Base-by-base conservation (phyloP, 352 stramenopile genomes). In the Globisporangium parvum region DNA sequence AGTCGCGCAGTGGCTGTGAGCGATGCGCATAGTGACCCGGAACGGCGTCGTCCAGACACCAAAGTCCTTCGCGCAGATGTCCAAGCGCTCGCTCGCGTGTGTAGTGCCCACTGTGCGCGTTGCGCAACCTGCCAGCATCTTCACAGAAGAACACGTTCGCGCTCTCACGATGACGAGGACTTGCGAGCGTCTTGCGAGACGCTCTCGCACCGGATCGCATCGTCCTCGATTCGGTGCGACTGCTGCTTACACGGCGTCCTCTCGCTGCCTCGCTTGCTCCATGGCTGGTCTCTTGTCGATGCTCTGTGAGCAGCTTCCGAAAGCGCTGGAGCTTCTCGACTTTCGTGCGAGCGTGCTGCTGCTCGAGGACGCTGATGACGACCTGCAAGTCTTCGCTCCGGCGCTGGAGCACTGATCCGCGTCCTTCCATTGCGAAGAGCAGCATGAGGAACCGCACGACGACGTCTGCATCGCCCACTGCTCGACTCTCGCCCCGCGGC, bases 381-480 rank as follows among this genome's bases (percentile, higher is more conserved):
- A 80, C 67, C 23, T 74, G 61, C 31, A 90, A 51, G 24, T 90
- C 79, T 2, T 84, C 65, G 17, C 64, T 84, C 8, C 75, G 65
- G 54, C 80, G 83, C 18, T 72, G 71, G 15, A 90, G 57, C 35
- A 90, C 69, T 0, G 79, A 84, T 6, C 79, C 79, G 45, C 62
- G 69, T 3, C 79, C 79, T 66, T 90, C 79, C 77, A 90, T 90
- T 0, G 77, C 73, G n/a, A 90, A 90, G 15, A 90, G 53, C 12
- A 90, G 60, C 77, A 90, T 90, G 6, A 86, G 60, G 45, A 90
- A 90, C 49, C 83, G 80, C 33, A 90, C 64, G 5, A 82, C 66
- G 11, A 75, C 53, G 6, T 69, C 53, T 4, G 69, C 74, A 12
- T 68, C 63, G 20, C 35, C 44, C 15, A 24, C 59, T 40, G 10